Base-by-base conservation (phyloP, 2,329 filamentous ascomycete genomes). In the Cyphellophora europaea region DNA sequence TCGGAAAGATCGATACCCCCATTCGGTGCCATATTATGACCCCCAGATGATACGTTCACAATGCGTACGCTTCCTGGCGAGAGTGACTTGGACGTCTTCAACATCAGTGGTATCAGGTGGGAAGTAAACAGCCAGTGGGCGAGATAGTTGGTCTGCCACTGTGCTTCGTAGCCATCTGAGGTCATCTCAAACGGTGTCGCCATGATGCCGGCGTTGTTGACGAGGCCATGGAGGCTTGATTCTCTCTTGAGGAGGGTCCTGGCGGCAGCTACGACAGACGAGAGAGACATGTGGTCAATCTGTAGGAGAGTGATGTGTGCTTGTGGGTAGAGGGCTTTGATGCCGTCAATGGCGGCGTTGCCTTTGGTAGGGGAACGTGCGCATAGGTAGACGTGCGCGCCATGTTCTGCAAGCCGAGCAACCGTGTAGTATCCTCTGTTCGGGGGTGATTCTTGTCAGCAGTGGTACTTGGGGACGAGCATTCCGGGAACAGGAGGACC, bases 181-280 rank as follows among this genome's bases (percentile, higher is more conserved):
- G n/a, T n/a, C n/a, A n/a, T n/a, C n/a, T n/a, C n/a, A n/a, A n/a
- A n/a, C n/a, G n/a, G n/a, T n/a, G n/a, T n/a, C n/a, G n/a, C n/a
- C n/a, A n/a, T n/a, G n/a, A n/a, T n/a, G n/a, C n/a, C n/a, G n/a
- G n/a, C n/a, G n/a, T n/a, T n/a, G n/a, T n/a, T n/a, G n/a, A n/a
- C n/a, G n/a, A n/a, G n/a, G n/a, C 55, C 44, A 32, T 57, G 51
- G 1, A 57, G 42, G 11, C 66, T 53, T 10, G 49, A 38, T 23
- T 40, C 32, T 14, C 32, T 28, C 4, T 19, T 19, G 14, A 30
- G 31, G 38, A 52, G 44, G 1, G 45, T 45, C 1, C 53, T 41
- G 1, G 63, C 64, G 1, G 66, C 64, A 59, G 44, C 71, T 66
- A 39, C 67, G 54, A 32, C 61, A 43, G 23, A 71, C 48, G 35